A percentile compares a stretch with the other conserved stretches of the same genome.
Conservation (phyloP, 192 early-diverging fungal genomes). For the Coemansia sp. region DNA sequence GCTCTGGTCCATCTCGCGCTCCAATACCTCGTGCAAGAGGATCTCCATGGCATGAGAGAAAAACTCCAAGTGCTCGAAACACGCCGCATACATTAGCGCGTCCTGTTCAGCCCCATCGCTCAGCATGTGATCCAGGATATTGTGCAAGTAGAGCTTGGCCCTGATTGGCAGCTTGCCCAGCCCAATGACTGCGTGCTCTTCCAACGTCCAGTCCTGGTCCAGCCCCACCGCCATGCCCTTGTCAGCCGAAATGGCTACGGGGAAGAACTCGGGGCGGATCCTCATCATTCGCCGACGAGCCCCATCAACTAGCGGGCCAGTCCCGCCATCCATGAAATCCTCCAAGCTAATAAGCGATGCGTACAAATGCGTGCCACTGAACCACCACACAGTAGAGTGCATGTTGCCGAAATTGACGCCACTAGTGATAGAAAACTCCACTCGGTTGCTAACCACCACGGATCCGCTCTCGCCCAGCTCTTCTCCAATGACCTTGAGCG, state of each 20-base stretch:
- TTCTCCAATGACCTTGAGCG: slow-evolving; percentile 20
- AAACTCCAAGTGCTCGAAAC: slow-evolving; percentile 76
- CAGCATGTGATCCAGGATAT: slow-evolving; percentile 41
- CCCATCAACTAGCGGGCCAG: slow-evolving; percentile 1
- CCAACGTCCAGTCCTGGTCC: slow-evolving; percentile 49
- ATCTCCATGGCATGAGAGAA: slow-evolving; percentile 93
- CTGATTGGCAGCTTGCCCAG: slow-evolving; percentile 29
- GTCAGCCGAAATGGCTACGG: slow-evolving; percentile 41
- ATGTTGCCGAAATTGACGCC: slow-evolving; percentile 53
- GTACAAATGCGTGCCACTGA: slow-evolving; percentile 29
- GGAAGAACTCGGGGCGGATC: slow-evolving; percentile 39
- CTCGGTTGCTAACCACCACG: slow-evolving; percentile 14
- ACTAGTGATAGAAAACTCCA: slow-evolving; percentile 30
- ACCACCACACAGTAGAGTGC: slow-evolving; percentile 55
- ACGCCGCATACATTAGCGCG: slow-evolving; percentile 49
- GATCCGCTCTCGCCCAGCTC: not conserved
- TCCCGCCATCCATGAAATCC: slow-evolving; percentile 47
- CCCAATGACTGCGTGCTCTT: slow-evolving; percentile 27
- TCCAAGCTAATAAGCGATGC: slow-evolving; percentile 45
- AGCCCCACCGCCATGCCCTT: slow-evolving; percentile 44
- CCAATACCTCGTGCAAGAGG: slow-evolving; percentile 81
- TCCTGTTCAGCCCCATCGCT: slow-evolving; percentile 27
- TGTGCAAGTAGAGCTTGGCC: slow-evolving; percentile 46
- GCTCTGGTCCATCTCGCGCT: slow-evolving; percentile 66
- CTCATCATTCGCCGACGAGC: slow-evolving; percentile 5